Conservation (phyloP, 1,139 yeast species). For the Magnusiomyces ingens region DNA sequence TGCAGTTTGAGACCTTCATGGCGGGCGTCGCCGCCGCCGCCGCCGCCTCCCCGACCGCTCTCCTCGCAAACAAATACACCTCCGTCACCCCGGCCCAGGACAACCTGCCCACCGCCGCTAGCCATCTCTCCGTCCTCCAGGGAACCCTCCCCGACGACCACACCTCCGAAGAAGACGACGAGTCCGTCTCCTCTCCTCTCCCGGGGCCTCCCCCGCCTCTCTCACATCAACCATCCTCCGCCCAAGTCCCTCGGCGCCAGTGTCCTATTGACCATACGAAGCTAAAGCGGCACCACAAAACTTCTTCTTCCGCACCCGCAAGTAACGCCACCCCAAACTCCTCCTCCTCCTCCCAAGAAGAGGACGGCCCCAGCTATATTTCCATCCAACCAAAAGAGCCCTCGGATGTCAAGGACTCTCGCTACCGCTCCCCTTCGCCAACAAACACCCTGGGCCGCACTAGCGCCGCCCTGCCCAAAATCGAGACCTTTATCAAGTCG, state of each 20-base stretch:
- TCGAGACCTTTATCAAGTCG: not conserved
- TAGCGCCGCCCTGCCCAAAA: not conserved
- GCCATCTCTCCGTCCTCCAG: not conserved
- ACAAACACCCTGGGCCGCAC: no score
- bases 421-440: no score
- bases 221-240: not conserved
- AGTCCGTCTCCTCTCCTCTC: not conserved
- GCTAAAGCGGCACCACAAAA: not conserved
- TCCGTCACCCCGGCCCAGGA: no score
- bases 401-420: no score
- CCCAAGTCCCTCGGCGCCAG: not conserved
- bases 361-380: no score
- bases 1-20: slow-evolving; percentile 14
- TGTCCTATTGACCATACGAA: not conserved
- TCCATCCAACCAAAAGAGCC: no score
- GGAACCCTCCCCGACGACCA: not conserved
- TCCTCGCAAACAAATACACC: no score
- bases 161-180: not conserved
- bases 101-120: no score
- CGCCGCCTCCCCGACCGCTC: not conserved
- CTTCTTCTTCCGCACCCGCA: not conserved
- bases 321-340: no score
- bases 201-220: not conserved
- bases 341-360: no score
- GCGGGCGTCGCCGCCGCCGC: not conserved